phyloP scores from a whole-genome alignment of 768 basidiomycete species.

The Kwoniella sp. region DNA sequence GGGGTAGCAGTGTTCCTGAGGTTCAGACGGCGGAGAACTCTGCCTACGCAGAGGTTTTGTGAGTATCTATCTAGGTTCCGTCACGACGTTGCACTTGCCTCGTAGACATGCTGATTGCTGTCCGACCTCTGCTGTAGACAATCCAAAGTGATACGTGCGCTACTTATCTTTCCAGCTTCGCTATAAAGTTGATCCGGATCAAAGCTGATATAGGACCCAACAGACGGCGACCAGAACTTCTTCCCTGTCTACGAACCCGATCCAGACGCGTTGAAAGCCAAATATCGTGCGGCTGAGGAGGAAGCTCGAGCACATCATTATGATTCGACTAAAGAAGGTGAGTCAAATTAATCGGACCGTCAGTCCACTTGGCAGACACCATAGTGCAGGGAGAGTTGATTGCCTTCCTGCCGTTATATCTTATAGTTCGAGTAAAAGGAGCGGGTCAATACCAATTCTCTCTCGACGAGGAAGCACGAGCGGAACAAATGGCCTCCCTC shows the following conservation, averaged over 20 bases:
- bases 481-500: constrained; percentile 80
- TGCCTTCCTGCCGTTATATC: too few species aligned
- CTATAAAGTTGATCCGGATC: neutral
- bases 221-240: constrained; percentile 72
- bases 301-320: constrained; percentile 79
- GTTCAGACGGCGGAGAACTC: constrained; percentile 18
- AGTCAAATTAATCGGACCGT: neutral
- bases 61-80: too few species aligned
- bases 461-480: constrained; percentile 74
- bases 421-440: constrained; percentile 72
- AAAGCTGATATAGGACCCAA: constrained; percentile 1
- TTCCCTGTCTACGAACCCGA: constrained; percentile 88
- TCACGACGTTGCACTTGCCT: too few species aligned
- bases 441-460: constrained; percentile 93
- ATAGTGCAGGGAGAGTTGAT: too few species aligned
- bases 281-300: constrained; percentile 65
- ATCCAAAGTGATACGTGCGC: constrained; percentile 52
- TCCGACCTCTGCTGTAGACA: constrained; percentile 29
- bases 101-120: neutral
- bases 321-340: constrained; percentile 71
- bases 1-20: neutral
- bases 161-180: too few species aligned
- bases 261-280: constrained; percentile 60
- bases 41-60: constrained; percentile 54
- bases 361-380: too few species aligned